These are phyloP conservation scores for Clarireedia hainanense DNA, from an alignment of 2,329 filamentous ascomycete species.

Conservation along the genomic window DNA sequence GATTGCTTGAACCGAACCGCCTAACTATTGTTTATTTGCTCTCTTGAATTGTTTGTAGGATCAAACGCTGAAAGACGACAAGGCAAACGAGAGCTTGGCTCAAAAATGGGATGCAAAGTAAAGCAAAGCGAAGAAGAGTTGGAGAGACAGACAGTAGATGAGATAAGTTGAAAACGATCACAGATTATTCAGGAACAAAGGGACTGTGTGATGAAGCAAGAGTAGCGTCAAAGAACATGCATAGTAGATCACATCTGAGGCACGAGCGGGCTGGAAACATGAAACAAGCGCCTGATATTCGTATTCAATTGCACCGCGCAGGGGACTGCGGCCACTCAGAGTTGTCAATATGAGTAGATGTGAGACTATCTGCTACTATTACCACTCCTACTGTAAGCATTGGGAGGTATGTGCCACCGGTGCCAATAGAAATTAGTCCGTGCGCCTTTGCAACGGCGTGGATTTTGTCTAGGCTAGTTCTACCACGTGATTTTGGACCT, in stretches of 20 bases:
- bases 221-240: slow-evolving; percentile 5
- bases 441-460: too few species aligned
- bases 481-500: too few species aligned
- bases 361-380: too few species aligned
- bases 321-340: too few species aligned
- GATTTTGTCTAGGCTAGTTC: too few species aligned
- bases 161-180: background rate
- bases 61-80: background rate
- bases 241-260: slow-evolving; percentile 7
- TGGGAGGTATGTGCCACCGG: too few species aligned
- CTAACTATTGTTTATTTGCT: background rate
- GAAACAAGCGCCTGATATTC: slow-evolving; percentile 5
- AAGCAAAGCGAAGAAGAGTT: background rate
- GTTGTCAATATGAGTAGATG: too few species aligned
- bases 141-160: background rate
- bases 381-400: too few species aligned
- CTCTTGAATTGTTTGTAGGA: too few species aligned
- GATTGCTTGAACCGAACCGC: slow-evolving; percentile 4
- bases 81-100: background rate
- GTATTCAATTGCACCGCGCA: too few species aligned
- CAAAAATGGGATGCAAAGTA: too few species aligned
- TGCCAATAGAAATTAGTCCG: too few species aligned
- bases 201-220: background rate
- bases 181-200: background rate
- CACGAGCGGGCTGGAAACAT: slow-evolving; percentile 3